phyloP scores from a whole-genome alignment of 805 yeast species.

The Metschnikowia lunata region DNA sequence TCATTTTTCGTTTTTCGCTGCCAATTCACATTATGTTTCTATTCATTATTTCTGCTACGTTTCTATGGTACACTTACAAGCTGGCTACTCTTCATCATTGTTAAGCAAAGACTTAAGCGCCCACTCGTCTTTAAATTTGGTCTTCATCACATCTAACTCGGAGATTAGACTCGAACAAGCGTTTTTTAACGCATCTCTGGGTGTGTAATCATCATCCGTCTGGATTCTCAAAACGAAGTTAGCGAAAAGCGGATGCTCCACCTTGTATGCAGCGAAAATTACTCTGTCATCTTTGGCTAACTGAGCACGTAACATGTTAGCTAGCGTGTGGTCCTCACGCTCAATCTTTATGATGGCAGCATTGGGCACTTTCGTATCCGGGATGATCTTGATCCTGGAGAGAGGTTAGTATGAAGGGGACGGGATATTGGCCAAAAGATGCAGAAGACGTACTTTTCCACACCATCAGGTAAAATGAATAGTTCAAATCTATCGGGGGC shows the following conservation, averaged over 20 bases:
- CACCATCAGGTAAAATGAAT: slow-evolving; percentile 96
- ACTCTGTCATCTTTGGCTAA: slow-evolving; percentile 82
- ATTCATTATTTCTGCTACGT: neutral
- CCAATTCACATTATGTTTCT: too few relatives aligned
- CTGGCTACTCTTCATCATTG: slow-evolving; percentile 40
- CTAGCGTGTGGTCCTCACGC: slow-evolving; percentile 96
- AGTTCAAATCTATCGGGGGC: slow-evolving; percentile 99
- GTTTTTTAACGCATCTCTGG: slow-evolving; percentile 81
- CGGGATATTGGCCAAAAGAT: neutral
- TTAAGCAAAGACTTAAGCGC: slow-evolving; percentile 71
- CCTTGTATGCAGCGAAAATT: slow-evolving; percentile 95
- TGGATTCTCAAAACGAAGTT: slow-evolving; percentile 91
- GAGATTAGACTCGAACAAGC: slow-evolving; percentile 83
- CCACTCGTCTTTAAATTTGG: slow-evolving; percentile 88
- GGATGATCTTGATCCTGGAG: slow-evolving; percentile 69
- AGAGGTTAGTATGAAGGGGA: slow-evolving; percentile 15
- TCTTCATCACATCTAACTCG: slow-evolving; percentile 68
- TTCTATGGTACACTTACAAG: slow-evolving; percentile 3
- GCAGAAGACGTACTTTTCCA: slow-evolving; percentile 62
- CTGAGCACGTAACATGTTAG: slow-evolving; percentile 83
- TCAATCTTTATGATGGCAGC: slow-evolving; percentile 91
- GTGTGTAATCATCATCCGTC: slow-evolving; percentile 92
- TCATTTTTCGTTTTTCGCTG: too few relatives aligned
- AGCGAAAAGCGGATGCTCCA: slow-evolving; percentile 96
- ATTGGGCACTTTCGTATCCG: slow-evolving; percentile 93